Evolutionary conservation across 805 yeast species (phyloP), one percentile per base, ranked within the genome.

Genomic region (Zygotorulaspora danielsina): DNA sequence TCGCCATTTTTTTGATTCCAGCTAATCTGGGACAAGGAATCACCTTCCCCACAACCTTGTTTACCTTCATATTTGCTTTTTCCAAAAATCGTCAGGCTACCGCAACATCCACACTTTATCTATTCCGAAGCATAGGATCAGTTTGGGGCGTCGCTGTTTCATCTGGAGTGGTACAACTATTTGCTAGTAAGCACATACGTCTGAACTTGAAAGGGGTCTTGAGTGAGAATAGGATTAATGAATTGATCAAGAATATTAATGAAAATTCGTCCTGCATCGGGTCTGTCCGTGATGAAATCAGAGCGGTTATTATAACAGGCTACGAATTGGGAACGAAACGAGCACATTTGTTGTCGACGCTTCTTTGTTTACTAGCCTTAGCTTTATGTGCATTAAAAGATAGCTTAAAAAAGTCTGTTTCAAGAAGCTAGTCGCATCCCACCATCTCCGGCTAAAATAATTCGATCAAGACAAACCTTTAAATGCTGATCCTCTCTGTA

Each of bases 11-110:
- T 20, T 48, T 67, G 29, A 39, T 63, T 6, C 70, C 70, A 2
- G 62, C 68, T 2, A 66, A 64, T 38, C 35, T 65, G 12, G 71
- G 71, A 5, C 70, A 65, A 39, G 71, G 71, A 6, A 46, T 64
- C 39, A 62, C 64, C 2, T 67, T 58, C 35, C 70, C 71, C 2
- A 53, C 60, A 19, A 55, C 66, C 6, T 46, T 67, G 29, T 67
- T 67, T 45, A 48, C 66, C 6, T 66, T 66, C 38, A 52, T 67
- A 11, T 65, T 64, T 49, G 61, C 57, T 11, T 64, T 54, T 37
- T 59, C 61, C 2, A 39, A 47, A 10, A 42, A 44, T 1, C 53
- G 59, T 36, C 71, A 67, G 43, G 71, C 71, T 3, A 59, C 65
- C 6, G 64, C 70, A 1, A 67, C 71, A 7, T 63, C 70, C 7